These are phyloP conservation scores for Passiflora organensis DNA, from an alignment of 345 rosid genomes.

Conservation along the genomic window DNA sequence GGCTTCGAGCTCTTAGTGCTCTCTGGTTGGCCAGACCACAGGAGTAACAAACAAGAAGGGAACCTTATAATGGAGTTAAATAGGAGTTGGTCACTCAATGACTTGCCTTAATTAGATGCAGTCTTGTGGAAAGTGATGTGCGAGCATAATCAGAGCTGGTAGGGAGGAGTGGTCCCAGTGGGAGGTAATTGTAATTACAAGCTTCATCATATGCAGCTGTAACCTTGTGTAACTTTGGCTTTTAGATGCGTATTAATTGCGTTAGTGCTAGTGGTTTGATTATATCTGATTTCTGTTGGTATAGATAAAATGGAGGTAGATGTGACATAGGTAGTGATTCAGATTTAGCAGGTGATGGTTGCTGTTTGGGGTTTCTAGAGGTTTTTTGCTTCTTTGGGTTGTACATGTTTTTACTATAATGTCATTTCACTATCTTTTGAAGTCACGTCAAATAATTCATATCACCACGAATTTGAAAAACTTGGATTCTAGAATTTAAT, in stretches of 20 bases:
- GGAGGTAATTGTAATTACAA: slow-evolving; percentile 15
- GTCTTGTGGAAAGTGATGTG: not conserved
- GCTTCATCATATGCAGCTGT: slow-evolving; percentile 1
- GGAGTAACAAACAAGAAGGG: slow-evolving; percentile 14
- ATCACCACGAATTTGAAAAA: too few species aligned
- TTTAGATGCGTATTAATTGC: slow-evolving; percentile 15
- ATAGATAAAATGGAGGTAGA: slow-evolving; percentile 7
- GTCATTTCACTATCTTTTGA: too few species aligned
- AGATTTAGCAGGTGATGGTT: too few species aligned
- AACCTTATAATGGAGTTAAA: not conserved
- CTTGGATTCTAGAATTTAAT: too few species aligned
- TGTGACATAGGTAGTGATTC: slow-evolving; percentile 20
- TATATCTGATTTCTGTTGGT: slow-evolving; percentile 16
- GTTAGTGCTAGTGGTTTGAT: slow-evolving; percentile 20
- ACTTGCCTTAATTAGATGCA: not conserved
- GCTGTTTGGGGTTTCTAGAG: too few species aligned
- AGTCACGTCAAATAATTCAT: too few species aligned
- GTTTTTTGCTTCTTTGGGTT: too few species aligned
- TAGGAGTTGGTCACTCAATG: not conserved
- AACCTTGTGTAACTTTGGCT: not conserved
- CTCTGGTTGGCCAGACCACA: slow-evolving; percentile 83
- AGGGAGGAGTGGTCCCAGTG: not conserved
- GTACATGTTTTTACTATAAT: too few species aligned
- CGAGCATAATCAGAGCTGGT: not conserved
- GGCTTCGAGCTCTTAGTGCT: slow-evolving; percentile 88